Base-by-base conservation (phyloP, 2,329 filamentous ascomycete species). In the Ophiocordyceps australis region DNA sequence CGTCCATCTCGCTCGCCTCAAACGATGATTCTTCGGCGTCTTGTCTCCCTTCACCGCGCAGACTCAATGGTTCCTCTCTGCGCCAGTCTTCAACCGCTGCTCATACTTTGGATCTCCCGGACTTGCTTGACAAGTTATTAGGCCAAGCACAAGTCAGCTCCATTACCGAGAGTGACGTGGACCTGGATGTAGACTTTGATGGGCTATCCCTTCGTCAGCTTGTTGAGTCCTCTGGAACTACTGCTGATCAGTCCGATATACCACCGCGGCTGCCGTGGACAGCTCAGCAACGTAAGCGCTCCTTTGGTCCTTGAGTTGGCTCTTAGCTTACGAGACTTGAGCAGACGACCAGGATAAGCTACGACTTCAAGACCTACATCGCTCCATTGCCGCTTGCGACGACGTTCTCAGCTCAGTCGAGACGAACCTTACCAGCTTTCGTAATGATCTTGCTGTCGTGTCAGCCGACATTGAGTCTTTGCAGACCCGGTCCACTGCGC, bases 391-490 rank as follows among this genome's bases (percentile, higher is more conserved):
- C 45, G 79, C 81, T 26, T 98, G 86, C 54, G 89, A 98, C 50
- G 78, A 92, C 45, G 81, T 95, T 26, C 65, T 95, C 23, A 79
- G 74, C 49, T 93, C 85, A 1, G 89, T 98, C 28, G 86, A 98
- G 54, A 74, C 70, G 17, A 95, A 94, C 46, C 62, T 98, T 27
- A 79, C 79, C 20, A 86, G 75, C 47, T 98, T 98, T 45, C 83
- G 91, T 45, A 79, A 83, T 32, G 91, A 98, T 48, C 67, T 98
- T 9, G 86, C 82, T 7, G 69, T 73, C 10, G 89, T 98, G 9
- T 94, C 89, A 2, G 76, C 83, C 6, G 89, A 98, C 46, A 98
- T 98, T 26, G 89, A 98, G 51, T 83, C 74, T 3, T 55, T 98
- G 21, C 89, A 98, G 52, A 74, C 76, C 26, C 72, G 89, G 24